These are phyloP conservation scores for Cladosporium velox DNA, from an alignment of 2,329 filamentous ascomycete species.

Conservation along the genomic window DNA sequence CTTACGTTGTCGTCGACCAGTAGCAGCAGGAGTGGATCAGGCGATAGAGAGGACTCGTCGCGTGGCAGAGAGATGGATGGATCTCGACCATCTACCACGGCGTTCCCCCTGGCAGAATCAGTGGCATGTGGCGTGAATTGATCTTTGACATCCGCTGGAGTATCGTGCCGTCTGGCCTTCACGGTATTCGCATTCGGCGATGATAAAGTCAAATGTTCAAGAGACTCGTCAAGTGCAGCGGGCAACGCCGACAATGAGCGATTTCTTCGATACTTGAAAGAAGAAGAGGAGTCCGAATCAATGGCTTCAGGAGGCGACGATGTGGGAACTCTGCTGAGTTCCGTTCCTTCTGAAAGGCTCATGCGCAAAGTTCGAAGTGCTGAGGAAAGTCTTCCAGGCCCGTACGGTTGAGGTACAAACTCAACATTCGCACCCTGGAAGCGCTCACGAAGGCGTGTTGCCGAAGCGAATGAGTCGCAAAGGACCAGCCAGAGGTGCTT, in stretches of 20 bases:
- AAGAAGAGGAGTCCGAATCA: not conserved
- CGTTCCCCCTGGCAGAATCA: not conserved
- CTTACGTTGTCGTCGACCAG: conserved; percentile 38
- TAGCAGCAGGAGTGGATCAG: conserved; percentile 28
- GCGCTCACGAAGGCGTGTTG: not conserved
- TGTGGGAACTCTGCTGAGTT: not conserved
- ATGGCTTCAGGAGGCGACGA: not conserved
- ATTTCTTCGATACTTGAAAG: not conserved
- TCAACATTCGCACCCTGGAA: not conserved
- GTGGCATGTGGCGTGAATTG: not conserved
- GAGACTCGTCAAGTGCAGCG: not conserved
- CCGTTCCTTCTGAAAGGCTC: not conserved
- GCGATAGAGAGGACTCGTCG: not conserved
- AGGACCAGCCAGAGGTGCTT: conserved; percentile 8
- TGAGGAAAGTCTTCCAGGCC: conserved; percentile 6
- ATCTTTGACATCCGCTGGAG: not conserved
- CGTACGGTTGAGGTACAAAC: conserved; percentile 12
- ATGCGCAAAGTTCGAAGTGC: not conserved
- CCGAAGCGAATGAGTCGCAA: conserved; percentile 11
- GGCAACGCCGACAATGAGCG: not conserved
- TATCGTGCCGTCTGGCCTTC: not conserved
- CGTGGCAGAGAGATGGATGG: too few relatives aligned
- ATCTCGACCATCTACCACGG: not conserved
- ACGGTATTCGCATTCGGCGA: not conserved
- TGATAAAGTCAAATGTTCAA: not conserved